A percentile compares a stretch with the other conserved stretches of the same genome.
Conservation (phyloP, 106 monocot genomes). For the Narthecium ossifragum region DNA sequence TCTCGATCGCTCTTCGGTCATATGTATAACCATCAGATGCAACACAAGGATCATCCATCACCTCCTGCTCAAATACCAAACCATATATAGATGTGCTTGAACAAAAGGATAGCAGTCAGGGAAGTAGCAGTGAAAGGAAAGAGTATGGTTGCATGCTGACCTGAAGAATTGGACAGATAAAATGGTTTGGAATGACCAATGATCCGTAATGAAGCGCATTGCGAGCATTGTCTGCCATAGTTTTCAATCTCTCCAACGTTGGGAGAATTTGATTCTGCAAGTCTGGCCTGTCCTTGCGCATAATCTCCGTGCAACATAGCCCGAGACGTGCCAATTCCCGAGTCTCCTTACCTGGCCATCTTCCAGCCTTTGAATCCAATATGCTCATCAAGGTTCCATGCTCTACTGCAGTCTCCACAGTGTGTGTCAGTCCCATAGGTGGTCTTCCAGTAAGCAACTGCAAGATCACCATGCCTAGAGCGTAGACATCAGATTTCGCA, state of each 20-base stretch:
- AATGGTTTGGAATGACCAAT: conserved; percentile 42
- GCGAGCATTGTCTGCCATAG: conserved; percentile 24
- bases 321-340: conserved; percentile 49
- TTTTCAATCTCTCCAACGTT: conserved; percentile 39
- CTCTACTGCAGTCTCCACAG: conserved; percentile 49
- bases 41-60: conserved; percentile 80
- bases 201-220: neutral
- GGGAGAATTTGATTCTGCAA: conserved; percentile 49
- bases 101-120: neutral
- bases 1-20: conserved; percentile 59
- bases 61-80: conserved; percentile 28
- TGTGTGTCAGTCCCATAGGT: conserved; percentile 54
- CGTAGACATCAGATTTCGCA: conserved; percentile 67
- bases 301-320: conserved; percentile 54
- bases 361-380: conserved; percentile 54
- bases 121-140: neutral
- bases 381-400: conserved; percentile 27
- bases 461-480: conserved; percentile 70
- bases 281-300: conserved; percentile 58
- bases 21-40: conserved; percentile 86
- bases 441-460: conserved; percentile 61
- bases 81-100: neutral
- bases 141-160: conserved; percentile 15
- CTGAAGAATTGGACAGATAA: conserved; percentile 77
- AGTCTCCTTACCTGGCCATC: conserved; percentile 63